Evolutionary conservation across 129 eudicot genomes (phyloP).

Genomic region (Arctium lappa): DNA sequence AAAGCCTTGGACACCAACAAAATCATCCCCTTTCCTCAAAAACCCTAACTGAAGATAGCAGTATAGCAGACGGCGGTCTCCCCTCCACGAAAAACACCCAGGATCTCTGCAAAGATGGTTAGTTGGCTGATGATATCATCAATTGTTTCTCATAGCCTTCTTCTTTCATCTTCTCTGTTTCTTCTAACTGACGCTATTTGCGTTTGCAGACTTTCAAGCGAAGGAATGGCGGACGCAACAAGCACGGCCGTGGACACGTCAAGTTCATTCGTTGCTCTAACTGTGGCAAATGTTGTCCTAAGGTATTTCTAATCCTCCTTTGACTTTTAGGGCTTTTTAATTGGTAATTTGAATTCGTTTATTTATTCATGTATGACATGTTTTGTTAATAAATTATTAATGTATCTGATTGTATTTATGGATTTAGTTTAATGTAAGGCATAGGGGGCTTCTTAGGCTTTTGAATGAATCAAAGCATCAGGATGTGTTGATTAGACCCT

Average conservation of each 20-base stretch:
- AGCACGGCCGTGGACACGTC: too few species aligned
- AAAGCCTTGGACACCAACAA: too few species aligned
- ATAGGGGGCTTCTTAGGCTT: too few species aligned
- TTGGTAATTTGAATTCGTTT: neutral
- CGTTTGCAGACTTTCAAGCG: too few species aligned
- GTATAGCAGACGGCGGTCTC: neutral
- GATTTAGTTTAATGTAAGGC: neutral
- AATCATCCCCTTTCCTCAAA: neutral
- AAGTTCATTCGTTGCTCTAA: too few species aligned
- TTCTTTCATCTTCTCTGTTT: neutral
- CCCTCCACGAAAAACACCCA: neutral
- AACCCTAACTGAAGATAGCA: conserved; percentile 3
- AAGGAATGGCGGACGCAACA: too few species aligned
- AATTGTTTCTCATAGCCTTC: neutral
- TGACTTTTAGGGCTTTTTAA: neutral
- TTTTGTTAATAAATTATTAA: neutral
- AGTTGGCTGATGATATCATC: neutral
- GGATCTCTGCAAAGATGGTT: conserved; percentile 9
- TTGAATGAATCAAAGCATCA: neutral
- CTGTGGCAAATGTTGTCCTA: too few species aligned
- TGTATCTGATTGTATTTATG: too few species aligned
- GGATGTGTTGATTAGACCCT: neutral
- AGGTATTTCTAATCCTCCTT: neutral
- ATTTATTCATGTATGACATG: neutral
- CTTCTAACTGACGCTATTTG: neutral